Conservation (phyloP, 1,284 basidiomycete species). For the Trichosporon ovoides region DNA sequence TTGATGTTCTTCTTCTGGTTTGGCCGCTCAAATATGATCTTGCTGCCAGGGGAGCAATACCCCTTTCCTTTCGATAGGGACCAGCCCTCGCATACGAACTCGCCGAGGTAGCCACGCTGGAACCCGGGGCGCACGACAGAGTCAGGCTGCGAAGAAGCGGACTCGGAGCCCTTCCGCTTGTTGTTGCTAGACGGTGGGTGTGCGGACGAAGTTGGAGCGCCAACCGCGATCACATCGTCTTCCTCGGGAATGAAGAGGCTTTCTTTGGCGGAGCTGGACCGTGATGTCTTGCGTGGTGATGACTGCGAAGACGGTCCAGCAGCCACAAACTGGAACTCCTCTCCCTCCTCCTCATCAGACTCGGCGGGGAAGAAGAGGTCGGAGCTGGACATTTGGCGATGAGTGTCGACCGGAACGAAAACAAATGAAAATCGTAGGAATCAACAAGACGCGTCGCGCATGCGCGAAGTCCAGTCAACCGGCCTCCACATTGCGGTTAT, state of each 20-base stretch:
- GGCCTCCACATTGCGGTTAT: slow-evolving; percentile 4
- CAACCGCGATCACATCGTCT: slow-evolving; percentile 7
- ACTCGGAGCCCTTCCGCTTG: not conserved
- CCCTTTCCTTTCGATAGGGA: slow-evolving; percentile 49
- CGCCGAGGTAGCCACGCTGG: slow-evolving; percentile 43
- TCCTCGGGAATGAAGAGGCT: slow-evolving; percentile 15
- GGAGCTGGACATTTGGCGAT: slow-evolving; percentile 7
- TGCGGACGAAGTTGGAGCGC: not conserved
- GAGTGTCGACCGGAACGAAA: not conserved
- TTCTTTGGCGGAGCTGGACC: slow-evolving; percentile 4
- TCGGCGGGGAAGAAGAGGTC: slow-evolving; percentile 25
- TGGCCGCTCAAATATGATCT: slow-evolving; percentile 41
- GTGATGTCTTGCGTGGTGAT: not conserved
- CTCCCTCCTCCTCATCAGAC: slow-evolving; percentile 18
- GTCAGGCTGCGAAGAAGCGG: not conserved
- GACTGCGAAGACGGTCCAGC: not conserved
- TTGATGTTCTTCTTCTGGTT: slow-evolving; percentile 28
- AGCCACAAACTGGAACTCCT: not conserved
- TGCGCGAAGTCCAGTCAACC: slow-evolving; percentile 12
- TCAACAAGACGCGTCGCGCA: slow-evolving; percentile 11
- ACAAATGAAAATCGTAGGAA: slow-evolving; percentile 2
- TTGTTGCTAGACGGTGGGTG: not conserved
- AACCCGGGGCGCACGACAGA: slow-evolving; percentile 27
- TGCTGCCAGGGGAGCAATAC: slow-evolving; percentile 44
- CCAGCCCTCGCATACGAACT: slow-evolving; percentile 49